Conservation (phyloP, 2,329 filamentous ascomycete species). For the Metarhizium humberi region DNA sequence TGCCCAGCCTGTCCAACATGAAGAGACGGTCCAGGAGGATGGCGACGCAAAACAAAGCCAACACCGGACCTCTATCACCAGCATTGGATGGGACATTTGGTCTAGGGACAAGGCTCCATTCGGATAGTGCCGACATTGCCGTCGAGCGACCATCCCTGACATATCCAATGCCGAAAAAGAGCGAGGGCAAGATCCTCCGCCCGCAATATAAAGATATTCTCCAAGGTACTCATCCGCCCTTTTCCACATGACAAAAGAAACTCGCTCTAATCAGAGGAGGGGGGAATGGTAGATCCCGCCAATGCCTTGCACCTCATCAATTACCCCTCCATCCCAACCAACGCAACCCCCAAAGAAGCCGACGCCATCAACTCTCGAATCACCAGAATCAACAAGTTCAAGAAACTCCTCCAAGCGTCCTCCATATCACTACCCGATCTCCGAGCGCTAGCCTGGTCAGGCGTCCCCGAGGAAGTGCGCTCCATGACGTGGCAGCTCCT, state of each 20-base stretch:
- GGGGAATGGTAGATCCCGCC: conserved; percentile 53
- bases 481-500: conserved; percentile 99
- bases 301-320: conserved; percentile 93
- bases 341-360: conserved; percentile 71
- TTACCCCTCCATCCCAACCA: conserved; percentile 64
- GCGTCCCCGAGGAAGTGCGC: conserved; percentile 86
- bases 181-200: conserved; percentile 87
- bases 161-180: conserved; percentile 83
- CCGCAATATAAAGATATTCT: conserved; percentile 98
- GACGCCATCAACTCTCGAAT: conserved; percentile 83
- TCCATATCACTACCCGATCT: conserved; percentile 80
- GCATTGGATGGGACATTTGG: conserved; percentile 27
- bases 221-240: conserved; percentile 37
- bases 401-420: conserved; percentile 85
- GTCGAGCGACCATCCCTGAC: conserved; percentile 74
- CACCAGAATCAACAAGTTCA: conserved; percentile 96
- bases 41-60: conserved; percentile 30
- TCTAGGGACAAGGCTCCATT: conserved; percentile 47
- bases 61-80: conserved; percentile 25
- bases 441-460: conserved; percentile 83
- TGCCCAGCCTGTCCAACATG: conserved; percentile 89
- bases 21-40: conserved; percentile 57
- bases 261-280: not conserved
- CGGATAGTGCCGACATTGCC: conserved; percentile 88
- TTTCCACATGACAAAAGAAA: not conserved